A percentile compares a stretch with the other conserved stretches of the same genome.
Conservation (phyloP, 116 monocot species). For the Iris pallida region DNA sequence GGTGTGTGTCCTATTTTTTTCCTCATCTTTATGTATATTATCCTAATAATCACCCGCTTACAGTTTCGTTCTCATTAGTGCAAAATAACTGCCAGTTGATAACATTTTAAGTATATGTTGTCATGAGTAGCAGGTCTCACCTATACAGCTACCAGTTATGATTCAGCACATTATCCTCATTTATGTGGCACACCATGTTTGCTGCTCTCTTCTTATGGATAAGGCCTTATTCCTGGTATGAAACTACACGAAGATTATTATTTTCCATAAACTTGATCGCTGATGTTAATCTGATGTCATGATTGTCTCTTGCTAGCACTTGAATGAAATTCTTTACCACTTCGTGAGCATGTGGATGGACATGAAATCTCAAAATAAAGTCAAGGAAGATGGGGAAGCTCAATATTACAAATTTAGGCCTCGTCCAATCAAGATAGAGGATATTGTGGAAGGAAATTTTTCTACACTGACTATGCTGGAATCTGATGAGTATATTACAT, state of each 20-base stretch:
- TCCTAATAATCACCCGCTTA: too few relatives aligned
- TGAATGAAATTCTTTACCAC: constrained; percentile 55
- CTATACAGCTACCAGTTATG: constrained; percentile 33
- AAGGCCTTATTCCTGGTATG: constrained; percentile 55
- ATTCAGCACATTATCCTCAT: constrained; percentile 52
- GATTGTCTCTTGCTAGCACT: constrained; percentile 37
- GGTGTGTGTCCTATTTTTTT: too few relatives aligned
- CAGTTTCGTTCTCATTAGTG: too few relatives aligned
- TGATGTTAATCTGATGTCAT: not conserved
- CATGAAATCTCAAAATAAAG: constrained; percentile 59
- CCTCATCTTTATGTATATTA: too few relatives aligned
- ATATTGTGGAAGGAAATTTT: constrained; percentile 42
- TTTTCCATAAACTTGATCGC: not conserved
- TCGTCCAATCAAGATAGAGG: constrained; percentile 59
- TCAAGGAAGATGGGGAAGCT: constrained; percentile 44
- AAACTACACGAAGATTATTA: not conserved
- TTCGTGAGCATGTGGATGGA: constrained; percentile 70
- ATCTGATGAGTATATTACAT: constrained; percentile 24
- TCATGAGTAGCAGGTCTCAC: constrained; percentile 28
- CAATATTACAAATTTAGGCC: constrained; percentile 66
- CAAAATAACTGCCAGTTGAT: too few relatives aligned
- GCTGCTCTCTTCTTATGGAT: constrained; percentile 53
- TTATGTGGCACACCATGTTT: constrained; percentile 30
- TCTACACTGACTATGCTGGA: constrained; percentile 21
- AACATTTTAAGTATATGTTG: too few relatives aligned